Conservation (phyloP, 2,329 filamentous ascomycete species). For the Colletotrichum graminicola region DNA sequence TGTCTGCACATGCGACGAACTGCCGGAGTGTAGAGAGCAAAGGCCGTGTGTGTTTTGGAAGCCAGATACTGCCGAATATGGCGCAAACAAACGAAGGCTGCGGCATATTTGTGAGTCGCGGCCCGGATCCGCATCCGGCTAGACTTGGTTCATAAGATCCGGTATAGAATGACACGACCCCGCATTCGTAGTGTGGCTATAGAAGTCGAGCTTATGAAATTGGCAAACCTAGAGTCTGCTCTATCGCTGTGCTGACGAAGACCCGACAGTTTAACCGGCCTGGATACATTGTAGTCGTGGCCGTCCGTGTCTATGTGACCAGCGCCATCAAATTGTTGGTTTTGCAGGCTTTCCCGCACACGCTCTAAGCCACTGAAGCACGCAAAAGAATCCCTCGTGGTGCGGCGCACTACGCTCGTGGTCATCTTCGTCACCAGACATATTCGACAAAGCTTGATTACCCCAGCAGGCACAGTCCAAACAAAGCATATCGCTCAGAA, state of each 20-base stretch:
- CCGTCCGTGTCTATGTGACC: neutral
- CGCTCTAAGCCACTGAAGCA: neutral
- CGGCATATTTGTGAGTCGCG: neutral
- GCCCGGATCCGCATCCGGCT: neutral
- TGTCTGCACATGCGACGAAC: neutral
- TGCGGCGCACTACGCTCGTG: neutral
- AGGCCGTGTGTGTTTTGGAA: neutral
- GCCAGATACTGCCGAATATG: neutral
- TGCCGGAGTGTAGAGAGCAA: slow-evolving; percentile 11
- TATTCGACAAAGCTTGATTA: neutral
- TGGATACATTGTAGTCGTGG: no score
- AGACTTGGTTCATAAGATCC: neutral
- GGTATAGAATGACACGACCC: neutral
- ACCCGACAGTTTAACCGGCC: neutral
- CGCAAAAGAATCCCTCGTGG: neutral
- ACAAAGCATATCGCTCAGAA: neutral
- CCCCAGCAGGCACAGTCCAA: no score
- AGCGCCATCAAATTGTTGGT: neutral
- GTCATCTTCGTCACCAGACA: no score
- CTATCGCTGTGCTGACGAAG: neutral
- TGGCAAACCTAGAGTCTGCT: neutral
- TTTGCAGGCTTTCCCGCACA: neutral
- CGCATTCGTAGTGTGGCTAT: neutral
- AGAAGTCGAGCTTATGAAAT: neutral
- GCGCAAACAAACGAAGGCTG: neutral